These are phyloP conservation scores for Cicer chorassanicum DNA, from an alignment of 306 rosid species.

Conservation along the genomic window DNA sequence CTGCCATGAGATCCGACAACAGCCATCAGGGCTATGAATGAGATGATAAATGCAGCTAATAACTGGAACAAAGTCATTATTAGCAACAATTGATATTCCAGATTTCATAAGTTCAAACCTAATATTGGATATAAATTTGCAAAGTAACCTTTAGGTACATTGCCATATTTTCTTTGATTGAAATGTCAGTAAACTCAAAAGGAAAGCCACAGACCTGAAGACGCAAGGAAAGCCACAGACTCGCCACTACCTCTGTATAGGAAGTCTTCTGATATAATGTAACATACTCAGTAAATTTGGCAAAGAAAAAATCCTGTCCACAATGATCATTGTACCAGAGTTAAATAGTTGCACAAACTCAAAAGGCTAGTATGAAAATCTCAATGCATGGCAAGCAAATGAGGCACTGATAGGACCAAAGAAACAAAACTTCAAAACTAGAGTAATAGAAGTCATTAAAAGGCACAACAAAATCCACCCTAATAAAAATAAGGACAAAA, in stretches of 20 bases:
- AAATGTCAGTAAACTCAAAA: slow-evolving; percentile 19
- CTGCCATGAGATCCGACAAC: slow-evolving; percentile 74
- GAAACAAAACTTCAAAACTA: background rate
- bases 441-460: slow-evolving; percentile 13
- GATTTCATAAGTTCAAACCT: slow-evolving; percentile 30
- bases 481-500: slow-evolving; percentile 9
- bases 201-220: slow-evolving; percentile 67
- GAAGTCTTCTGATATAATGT: slow-evolving; percentile 88
- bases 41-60: slow-evolving; percentile 78
- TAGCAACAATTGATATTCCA: slow-evolving; percentile 38
- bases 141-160: slow-evolving; percentile 21
- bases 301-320: slow-evolving; percentile 73
- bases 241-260: slow-evolving; percentile 86
- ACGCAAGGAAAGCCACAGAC: slow-evolving; percentile 97
- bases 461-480: background rate
- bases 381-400: slow-evolving; percentile 31
- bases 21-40: slow-evolving; percentile 92
- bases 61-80: slow-evolving; percentile 60
- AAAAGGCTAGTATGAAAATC: slow-evolving; percentile 16
- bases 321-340: slow-evolving; percentile 41
- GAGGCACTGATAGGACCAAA: slow-evolving; percentile 36
- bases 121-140: slow-evolving; percentile 11
- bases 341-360: slow-evolving; percentile 27
- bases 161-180: slow-evolving; percentile 16
- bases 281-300: slow-evolving; percentile 69